These are phyloP conservation scores for Fusarium coffeatum DNA, from an alignment of 2,329 filamentous ascomycete species.

Conservation along the genomic window DNA sequence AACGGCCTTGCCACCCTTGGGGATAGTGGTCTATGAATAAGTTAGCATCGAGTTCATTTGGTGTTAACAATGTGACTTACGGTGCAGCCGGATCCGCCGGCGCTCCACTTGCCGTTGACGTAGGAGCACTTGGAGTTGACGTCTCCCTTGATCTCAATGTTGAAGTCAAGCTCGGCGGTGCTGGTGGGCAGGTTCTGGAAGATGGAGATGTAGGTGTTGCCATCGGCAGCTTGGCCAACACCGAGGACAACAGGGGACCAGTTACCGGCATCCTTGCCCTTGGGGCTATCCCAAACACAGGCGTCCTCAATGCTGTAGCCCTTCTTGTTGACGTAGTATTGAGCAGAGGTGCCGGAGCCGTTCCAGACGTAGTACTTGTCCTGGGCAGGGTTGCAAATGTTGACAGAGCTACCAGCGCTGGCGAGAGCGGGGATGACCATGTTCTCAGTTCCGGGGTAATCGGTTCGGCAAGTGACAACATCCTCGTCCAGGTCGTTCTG, in stretches of 20 bases:
- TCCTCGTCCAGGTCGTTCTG: conserved; percentile 76
- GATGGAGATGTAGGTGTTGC: conserved; percentile 82
- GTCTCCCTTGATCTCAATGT: conserved; percentile 80
- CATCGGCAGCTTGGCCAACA: conserved; percentile 71
- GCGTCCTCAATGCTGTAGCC: conserved; percentile 74
- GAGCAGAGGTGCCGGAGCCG: conserved; percentile 80
- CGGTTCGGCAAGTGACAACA: conserved; percentile 89
- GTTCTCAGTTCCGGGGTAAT: conserved; percentile 92
- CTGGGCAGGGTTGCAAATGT: conserved; percentile 81
- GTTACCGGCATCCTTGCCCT: conserved; percentile 75
- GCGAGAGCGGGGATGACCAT: conserved; percentile 84
- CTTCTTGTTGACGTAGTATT: conserved; percentile 95
- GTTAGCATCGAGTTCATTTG: conserved; percentile 29
- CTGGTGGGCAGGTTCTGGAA: conserved; percentile 87
- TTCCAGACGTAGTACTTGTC: conserved; percentile 82
- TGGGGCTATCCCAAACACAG: conserved; percentile 77
- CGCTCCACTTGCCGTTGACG: conserved; percentile 70
- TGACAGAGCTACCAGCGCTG: conserved; percentile 66
- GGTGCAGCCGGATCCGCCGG: conserved; percentile 76
- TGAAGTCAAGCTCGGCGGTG: conserved; percentile 76
- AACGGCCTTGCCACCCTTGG: conserved; percentile 55
- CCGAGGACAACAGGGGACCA: conserved; percentile 89
- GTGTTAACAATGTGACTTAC: conserved; percentile 63
- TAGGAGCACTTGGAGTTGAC: conserved; percentile 70
- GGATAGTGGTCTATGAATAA: conserved; percentile 56